Conservation (phyloP, 768 basidiomycete genomes). For the Ephemerocybe angulata region DNA sequence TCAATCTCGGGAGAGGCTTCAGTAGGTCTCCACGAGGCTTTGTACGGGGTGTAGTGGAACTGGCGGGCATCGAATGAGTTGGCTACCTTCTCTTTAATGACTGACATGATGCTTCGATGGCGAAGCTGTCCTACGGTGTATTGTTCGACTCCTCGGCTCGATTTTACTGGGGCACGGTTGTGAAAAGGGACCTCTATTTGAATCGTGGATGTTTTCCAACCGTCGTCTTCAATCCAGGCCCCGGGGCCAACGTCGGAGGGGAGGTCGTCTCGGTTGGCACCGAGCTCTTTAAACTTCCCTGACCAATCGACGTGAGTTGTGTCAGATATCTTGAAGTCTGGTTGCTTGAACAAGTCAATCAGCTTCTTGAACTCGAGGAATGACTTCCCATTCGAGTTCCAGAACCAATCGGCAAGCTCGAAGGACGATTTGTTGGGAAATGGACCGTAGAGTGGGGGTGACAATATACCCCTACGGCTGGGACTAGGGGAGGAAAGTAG, state of each 20-base stretch:
- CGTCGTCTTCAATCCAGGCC: neutral
- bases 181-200: constrained; percentile 24
- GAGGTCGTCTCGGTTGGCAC: neutral
- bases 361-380: neutral
- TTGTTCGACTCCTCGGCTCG: constrained; percentile 14
- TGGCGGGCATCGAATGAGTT: constrained; percentile 2
- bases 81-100: constrained; percentile 11
- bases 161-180: constrained; percentile 4
- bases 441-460: too few relatives aligned
- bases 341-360: neutral
- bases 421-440: neutral
- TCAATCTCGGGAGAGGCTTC: constrained; percentile 7
- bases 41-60: constrained; percentile 15
- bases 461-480: too few relatives aligned
- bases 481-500: too few relatives aligned
- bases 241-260: neutral
- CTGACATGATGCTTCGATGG: constrained; percentile 5
- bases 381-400: neutral
- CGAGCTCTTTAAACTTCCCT: neutral
- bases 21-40: constrained; percentile 6
- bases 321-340: neutral
- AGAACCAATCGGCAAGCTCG: neutral
- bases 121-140: constrained; percentile 15
- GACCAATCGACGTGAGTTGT: neutral
- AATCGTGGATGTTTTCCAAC: constrained; percentile 19